Evolutionary conservation across 129 eudicot genomes (phyloP), one percentile per base, ranked within the genome.

Genomic region (Calendula officinalis): DNA sequence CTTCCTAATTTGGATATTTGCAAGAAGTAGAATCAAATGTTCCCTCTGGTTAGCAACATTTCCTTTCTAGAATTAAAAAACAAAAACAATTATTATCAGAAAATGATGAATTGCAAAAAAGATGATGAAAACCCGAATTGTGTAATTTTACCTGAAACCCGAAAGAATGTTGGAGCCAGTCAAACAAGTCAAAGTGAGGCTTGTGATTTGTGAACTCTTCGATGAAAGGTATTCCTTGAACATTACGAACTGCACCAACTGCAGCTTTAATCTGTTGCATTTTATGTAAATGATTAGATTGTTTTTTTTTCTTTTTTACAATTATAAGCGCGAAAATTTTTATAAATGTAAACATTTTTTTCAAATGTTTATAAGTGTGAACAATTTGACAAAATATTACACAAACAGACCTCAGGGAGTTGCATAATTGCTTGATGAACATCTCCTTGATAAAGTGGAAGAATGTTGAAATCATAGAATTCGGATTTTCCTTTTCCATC

Each of bases 361-460:
- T 0, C 1, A 22, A 22, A 0, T 22, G 1, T 22, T 22, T 22
- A 22, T 22, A 22, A 22, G 30, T 22, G 30, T 22, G 30, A 22
- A 39, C 39, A 3, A 13, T 11, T 17, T 11, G 9, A 51, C 15
- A 46, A 30, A 56, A 56, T 56, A 12, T 40, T 10, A 7, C 37
- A 59, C 37, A 39, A 74, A 55, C 80, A 60, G n/a, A 92, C 99
- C 99, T 92, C 99, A 9, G 95, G 96, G 54, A 92, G 91, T 76
- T 92, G 99, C 99, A 88, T 92, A 34, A 92, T 92, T 40, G 96
- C 85, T 50, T 81, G 99, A 73, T 85, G 89, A 67, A 80, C 85
- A 44, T 96, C 96, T 77, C 95, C 95, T 69, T 82, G 86, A 81
- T 84, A 87, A 75, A 92, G 95, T 56, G 99, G 99, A 76, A 92